phyloP scores from a whole-genome alignment of 768 basidiomycete genomes.

The Amanita brunnescens region DNA sequence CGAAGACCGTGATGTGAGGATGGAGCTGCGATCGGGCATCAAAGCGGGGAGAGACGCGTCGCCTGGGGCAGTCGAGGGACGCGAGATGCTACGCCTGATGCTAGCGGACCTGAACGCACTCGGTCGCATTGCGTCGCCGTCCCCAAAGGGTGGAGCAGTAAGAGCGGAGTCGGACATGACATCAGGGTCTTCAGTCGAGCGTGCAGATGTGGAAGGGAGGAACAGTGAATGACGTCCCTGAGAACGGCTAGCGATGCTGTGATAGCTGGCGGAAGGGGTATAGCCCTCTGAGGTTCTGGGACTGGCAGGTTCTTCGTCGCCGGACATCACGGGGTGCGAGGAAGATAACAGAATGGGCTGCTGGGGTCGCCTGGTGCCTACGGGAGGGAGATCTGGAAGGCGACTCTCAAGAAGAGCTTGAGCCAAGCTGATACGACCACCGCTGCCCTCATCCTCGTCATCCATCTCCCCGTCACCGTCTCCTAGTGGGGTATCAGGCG shows the following conservation, averaged over 20 bases:
- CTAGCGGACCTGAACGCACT: constrained; percentile 31
- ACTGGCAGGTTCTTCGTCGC: constrained; percentile 38
- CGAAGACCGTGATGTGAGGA: constrained; percentile 12
- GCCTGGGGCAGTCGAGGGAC: constrained; percentile 19
- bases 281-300: constrained; percentile 40
- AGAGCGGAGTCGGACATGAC: constrained; percentile 10
- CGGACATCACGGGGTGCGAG: constrained; percentile 27
- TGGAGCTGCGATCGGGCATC: constrained; percentile 7
- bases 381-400: constrained; percentile 63
- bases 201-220: constrained; percentile 56
- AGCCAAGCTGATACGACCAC: constrained; percentile 62
- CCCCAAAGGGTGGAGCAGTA: constrained; percentile 19
- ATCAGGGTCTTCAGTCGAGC: constrained; percentile 11
- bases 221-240: constrained; percentile 48
- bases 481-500: background rate
- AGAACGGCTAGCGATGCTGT: constrained; percentile 23
- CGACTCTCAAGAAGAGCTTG: constrained; percentile 76
- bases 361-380: constrained; percentile 56
- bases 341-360: constrained; percentile 55
- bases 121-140: constrained; percentile 26
- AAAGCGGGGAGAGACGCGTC: constrained; percentile 14
- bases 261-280: constrained; percentile 19
- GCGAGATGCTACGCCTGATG: constrained; percentile 22
- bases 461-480: constrained; percentile 36
- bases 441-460: constrained; percentile 52